phyloP scores from a whole-genome alignment of 2,329 filamentous ascomycete species.

The Verticillium nubilum region DNA sequence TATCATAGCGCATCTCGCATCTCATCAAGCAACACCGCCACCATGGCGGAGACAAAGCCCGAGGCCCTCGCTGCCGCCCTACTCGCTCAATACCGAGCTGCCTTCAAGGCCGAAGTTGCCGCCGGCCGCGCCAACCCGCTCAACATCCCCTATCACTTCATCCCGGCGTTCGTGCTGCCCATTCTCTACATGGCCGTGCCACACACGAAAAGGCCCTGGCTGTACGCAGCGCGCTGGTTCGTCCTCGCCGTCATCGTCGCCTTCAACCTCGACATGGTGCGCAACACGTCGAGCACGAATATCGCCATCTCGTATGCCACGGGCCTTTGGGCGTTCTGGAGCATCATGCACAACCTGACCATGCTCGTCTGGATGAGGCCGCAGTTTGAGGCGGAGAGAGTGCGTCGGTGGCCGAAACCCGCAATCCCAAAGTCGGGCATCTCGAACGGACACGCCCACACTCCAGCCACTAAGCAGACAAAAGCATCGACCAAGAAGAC shows the following conservation, averaged over 20 bases:
- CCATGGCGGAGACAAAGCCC: background rate
- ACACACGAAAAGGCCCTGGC: constrained; percentile 42
- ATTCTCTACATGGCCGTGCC: constrained; percentile 51
- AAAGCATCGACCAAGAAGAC: background rate
- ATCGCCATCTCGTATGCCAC: constrained; percentile 43
- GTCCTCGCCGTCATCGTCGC: constrained; percentile 36
- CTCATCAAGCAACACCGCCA: background rate
- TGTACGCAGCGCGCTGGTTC: constrained; percentile 44
- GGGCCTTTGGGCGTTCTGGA: constrained; percentile 46
- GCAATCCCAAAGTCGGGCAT: background rate
- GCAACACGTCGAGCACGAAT: constrained; percentile 42
- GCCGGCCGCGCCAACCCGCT: constrained; percentile 39
- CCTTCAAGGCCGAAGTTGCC: constrained; percentile 28
- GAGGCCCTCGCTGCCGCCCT: constrained; percentile 13
- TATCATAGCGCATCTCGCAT: too few species aligned
- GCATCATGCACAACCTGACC: constrained; percentile 41
- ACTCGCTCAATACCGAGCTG: constrained; percentile 24
- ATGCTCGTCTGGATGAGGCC: constrained; percentile 49
- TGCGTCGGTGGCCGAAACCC: constrained; percentile 24
- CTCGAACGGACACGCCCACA: background rate
- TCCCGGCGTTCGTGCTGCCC: constrained; percentile 43
- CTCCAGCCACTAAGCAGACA: background rate
- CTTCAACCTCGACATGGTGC: constrained; percentile 38
- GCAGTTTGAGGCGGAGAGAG: constrained; percentile 51
- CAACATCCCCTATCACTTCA: constrained; percentile 44